Base-by-base conservation (phyloP, 192 early-diverging fungal genomes). In the Allomyces arbusculus region DNA sequence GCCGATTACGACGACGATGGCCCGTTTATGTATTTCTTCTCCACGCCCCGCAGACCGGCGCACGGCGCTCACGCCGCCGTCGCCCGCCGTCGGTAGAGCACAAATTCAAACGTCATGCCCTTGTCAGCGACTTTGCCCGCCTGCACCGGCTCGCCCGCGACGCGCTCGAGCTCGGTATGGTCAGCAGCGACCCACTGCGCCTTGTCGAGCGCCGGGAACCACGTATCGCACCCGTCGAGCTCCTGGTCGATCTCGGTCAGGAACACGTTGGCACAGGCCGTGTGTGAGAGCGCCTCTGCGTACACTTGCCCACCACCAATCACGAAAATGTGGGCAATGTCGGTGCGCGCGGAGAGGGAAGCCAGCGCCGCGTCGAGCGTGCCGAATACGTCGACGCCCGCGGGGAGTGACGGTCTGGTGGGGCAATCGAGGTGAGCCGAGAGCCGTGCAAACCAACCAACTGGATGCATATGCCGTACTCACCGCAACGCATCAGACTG, bases 281-380 rank as follows among this genome's bases (percentile, higher is more conserved):
- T 67, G 43, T 80, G 80, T 10, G 70, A 72, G 24, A 95, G 69
- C 11, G 85, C 84, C 71, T 84, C 79, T 23, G 74, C 70, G 71
- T 95, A 95, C 25, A 94, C 72, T 33, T 82, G 71, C 20, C 77
- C 76, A 4, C 93, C 93, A 63, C 93, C 93, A 68, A 91, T 88
- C 55, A 91, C 69, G 73, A 88, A 92, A n/a, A 86, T 77, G 19
- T 81, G 79, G 33, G 64, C 72, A 9, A 44, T 44, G 63, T 9
- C 10, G 24, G 16, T 55, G 23, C 44, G 14, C n/a, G 12, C 22
- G 65, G 44, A 61, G 23, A 3, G 23, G 23, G 20, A 7, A 8
- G 25, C 16, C 66, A 62, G 64, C 62, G 11, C 25, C 40, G 20
- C 61, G 66, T 67, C 14, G 71, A 45, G 10, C 23, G 28, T 24